Evolutionary conservation across 768 basidiomycete species (phyloP).

Genomic region (Pisolithus marmoratus): DNA sequence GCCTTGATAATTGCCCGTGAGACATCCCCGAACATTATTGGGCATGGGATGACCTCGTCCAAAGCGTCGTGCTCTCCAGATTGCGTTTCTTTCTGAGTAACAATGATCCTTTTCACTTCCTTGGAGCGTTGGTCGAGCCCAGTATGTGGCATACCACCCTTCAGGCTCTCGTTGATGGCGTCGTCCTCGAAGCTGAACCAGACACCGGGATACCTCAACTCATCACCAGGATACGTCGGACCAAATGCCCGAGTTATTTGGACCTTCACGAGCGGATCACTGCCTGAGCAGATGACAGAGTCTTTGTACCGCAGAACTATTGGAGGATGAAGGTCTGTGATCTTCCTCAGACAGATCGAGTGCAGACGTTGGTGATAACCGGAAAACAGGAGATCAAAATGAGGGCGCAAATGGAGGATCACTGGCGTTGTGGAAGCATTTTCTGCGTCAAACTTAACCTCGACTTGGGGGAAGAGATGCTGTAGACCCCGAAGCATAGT

Average conservation of each 20-base stretch:
- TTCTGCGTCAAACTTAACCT: slow-evolving; percentile 78
- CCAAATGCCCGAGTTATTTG: slow-evolving; percentile 72
- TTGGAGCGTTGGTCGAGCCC: slow-evolving; percentile 54
- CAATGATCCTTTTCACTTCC: slow-evolving; percentile 70
- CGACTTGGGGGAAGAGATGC: slow-evolving; percentile 72
- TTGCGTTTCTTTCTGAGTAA: slow-evolving; percentile 62
- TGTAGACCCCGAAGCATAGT: slow-evolving; percentile 61
- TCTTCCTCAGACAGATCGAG: slow-evolving; percentile 66
- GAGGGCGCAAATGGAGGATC: slow-evolving; percentile 72
- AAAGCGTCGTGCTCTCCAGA: slow-evolving; percentile 58
- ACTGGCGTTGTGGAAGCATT: slow-evolving; percentile 65
- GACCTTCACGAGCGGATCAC: slow-evolving; percentile 56
- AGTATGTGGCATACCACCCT: slow-evolving; percentile 34
- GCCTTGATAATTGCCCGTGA: slow-evolving; percentile 66
- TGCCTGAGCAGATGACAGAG: slow-evolving; percentile 51
- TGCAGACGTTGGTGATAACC: slow-evolving; percentile 73
- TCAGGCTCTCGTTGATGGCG: slow-evolving; percentile 47
- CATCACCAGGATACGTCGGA: slow-evolving; percentile 76
- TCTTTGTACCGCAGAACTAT: slow-evolving; percentile 66
- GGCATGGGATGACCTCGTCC: slow-evolving; percentile 62
- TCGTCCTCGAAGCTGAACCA: slow-evolving; percentile 86
- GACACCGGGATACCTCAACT: slow-evolving; percentile 75
- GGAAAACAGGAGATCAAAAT: slow-evolving; percentile 83
- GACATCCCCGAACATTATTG: slow-evolving; percentile 69
- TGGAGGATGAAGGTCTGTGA: slow-evolving; percentile 62